Conservation (phyloP, 768 basidiomycete genomes). For the Trametes coccinea region DNA sequence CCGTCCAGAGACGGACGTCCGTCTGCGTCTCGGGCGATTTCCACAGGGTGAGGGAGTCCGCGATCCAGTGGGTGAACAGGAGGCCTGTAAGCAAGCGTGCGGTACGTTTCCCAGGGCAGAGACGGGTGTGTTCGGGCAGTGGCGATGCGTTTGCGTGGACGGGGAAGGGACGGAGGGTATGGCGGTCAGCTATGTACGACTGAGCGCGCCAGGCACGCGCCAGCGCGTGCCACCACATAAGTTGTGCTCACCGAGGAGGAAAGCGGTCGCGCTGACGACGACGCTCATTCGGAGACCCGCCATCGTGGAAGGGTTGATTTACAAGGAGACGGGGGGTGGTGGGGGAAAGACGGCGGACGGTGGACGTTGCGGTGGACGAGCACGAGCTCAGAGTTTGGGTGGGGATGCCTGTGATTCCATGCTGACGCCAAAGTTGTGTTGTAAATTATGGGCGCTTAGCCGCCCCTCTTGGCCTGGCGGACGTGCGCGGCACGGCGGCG, state of each 20-base stretch:
- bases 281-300: conserved; percentile 76
- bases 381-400: not conserved
- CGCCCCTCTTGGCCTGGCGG: too few relatives aligned
- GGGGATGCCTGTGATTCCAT: conserved; percentile 20
- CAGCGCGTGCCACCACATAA: not conserved
- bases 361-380: not conserved
- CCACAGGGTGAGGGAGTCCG: conserved; percentile 90
- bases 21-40: conserved; percentile 70
- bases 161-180: not conserved
- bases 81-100: conserved; percentile 48
- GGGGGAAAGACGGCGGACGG: conserved; percentile 6
- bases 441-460: conserved; percentile 7
- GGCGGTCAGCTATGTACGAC: not conserved
- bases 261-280: conserved; percentile 76
- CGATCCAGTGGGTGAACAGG: conserved; percentile 89
- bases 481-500: too few relatives aligned
- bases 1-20: conserved; percentile 81
- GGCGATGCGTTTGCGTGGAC: conserved; percentile 6
- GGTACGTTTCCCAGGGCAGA: too few relatives aligned
- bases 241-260: conserved; percentile 64
- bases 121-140: not conserved
- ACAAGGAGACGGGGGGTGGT: conserved; percentile 7
- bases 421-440: not conserved
- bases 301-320: conserved; percentile 17
- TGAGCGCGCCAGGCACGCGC: conserved; percentile 1